These are phyloP conservation scores for Penicillium pancosmium DNA, from an alignment of 495 filamentous ascomycete species.

Conservation along the genomic window DNA sequence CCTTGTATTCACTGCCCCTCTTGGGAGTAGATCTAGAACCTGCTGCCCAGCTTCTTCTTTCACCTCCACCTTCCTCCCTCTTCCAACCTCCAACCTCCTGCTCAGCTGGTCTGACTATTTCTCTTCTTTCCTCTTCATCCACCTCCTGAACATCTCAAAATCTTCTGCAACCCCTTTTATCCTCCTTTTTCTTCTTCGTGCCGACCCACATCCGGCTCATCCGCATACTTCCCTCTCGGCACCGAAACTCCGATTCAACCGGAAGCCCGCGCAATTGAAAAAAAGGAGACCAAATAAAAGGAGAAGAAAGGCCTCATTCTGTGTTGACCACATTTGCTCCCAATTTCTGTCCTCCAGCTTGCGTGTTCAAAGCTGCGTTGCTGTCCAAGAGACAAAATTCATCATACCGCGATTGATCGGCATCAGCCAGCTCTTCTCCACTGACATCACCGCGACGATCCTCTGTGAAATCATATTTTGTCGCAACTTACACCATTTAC, in stretches of 20 bases:
- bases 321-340: background rate
- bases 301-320: background rate
- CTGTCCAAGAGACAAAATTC: background rate
- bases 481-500: background rate
- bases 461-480: background rate
- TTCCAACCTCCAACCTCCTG: conserved; percentile 3
- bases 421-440: background rate
- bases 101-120: conserved; percentile 31
- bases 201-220: conserved; percentile 1
- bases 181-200: background rate
- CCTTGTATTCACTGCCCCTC: conserved; percentile 12
- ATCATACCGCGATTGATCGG: conserved; percentile 3
- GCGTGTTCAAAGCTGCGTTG: background rate
- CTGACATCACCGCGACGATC: conserved; percentile 7
- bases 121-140: background rate
- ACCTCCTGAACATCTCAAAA: background rate
- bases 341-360: background rate
- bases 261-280: background rate
- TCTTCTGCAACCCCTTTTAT: background rate
- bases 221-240: conserved; percentile 9
- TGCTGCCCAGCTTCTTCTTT: background rate
- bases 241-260: background rate
- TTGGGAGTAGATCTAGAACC: conserved; percentile 15
- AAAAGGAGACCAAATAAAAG: background rate
- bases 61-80: background rate